Evolutionary conservation across 306 rosid genomes (phyloP), one percentile per base, ranked within the genome.

Genomic region (Inga leiocalycina): DNA sequence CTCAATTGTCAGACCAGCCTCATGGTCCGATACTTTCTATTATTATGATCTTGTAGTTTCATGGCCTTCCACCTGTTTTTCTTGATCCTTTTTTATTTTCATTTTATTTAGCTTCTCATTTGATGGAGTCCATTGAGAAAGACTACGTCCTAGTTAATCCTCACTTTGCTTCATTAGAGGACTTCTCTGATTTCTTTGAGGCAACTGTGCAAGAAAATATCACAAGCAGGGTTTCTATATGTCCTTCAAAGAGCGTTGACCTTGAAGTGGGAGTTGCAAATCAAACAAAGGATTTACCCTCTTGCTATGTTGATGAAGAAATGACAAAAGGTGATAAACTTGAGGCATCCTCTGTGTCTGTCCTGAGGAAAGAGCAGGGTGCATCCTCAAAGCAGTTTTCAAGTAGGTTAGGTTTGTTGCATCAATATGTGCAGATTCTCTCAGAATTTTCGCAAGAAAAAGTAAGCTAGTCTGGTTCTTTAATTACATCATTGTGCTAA

Each of bases 91-190:
- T 12, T 32, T 79, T 83, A 62, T 14, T 61, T 52, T 73, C 30
- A 45, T 72, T 72, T 45, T 46, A 19, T 86, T 64, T 90, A 97
- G 99, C 85, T 87, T 89, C 92, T 56, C 90, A 77, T 89, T 94
- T 92, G 74, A 86, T 91, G 94, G 97, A 92, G 86, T 90, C 91
- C 34, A 85, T 97, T 46, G 98, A 92, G 92, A 92, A 87, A 83
- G 97, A 79, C 79, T 97, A 97, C 71, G 99, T 94, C 75, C 71
- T 97, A 17, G 91, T 97, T 84, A 79, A 91, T 86, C 81, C 90
- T 71, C 88, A 83, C 84, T 88, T 84, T 37, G 84, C 87, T 54
- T 89, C 97, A 66, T 34, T 80, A 85, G 99, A 89, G 85, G 86
- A 77, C 65, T 86, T 89, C 90, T 97, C 97, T 44, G 92, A 81